Conservation (phyloP, 192 early-diverging fungal genomes). For the Chytriomyces sp. region DNA sequence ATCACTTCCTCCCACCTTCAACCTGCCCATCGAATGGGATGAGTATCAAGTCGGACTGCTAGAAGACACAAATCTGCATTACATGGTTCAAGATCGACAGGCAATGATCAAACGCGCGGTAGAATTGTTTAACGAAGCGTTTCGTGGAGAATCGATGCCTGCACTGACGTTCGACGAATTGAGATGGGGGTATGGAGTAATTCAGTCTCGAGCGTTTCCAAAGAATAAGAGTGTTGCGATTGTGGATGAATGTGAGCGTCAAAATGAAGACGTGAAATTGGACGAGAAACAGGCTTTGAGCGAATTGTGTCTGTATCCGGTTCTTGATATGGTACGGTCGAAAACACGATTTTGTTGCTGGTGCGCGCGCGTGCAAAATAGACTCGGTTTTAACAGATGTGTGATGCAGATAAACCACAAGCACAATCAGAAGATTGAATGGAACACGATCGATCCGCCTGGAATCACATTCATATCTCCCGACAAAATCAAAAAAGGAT, state of each 20-base stretch:
- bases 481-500: slow-evolving; percentile 30
- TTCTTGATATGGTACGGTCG: slow-evolving; percentile 60
- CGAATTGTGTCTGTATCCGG: slow-evolving; percentile 59
- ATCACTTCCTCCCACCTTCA: slow-evolving; percentile 40
- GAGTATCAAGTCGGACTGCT: slow-evolving; percentile 41
- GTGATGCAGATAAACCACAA: slow-evolving; percentile 49
- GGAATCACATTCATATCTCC: slow-evolving; percentile 46
- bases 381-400: neutral
- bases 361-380: too few relatives aligned
- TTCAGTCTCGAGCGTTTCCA: slow-evolving; percentile 55
- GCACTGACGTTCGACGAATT: slow-evolving; percentile 27
- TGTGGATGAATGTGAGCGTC: slow-evolving; percentile 10
- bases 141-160: slow-evolving; percentile 13
- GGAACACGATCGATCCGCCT: slow-evolving; percentile 34
- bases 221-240: slow-evolving; percentile 17
- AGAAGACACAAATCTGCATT: slow-evolving; percentile 42
- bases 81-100: slow-evolving; percentile 41
- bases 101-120: slow-evolving; percentile 39
- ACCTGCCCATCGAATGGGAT: slow-evolving; percentile 53
- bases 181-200: slow-evolving; percentile 53
- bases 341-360: too few relatives aligned
- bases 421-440: slow-evolving; percentile 51
- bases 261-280: neutral
- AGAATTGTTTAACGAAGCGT: slow-evolving; percentile 33
- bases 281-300: slow-evolving; percentile 5